Percentiles rank a stretch among this genome's conserved stretches.
Evolutionary conservation across 208 protist species (phyloP).

Genomic region (Crithidia expoeki): DNA sequence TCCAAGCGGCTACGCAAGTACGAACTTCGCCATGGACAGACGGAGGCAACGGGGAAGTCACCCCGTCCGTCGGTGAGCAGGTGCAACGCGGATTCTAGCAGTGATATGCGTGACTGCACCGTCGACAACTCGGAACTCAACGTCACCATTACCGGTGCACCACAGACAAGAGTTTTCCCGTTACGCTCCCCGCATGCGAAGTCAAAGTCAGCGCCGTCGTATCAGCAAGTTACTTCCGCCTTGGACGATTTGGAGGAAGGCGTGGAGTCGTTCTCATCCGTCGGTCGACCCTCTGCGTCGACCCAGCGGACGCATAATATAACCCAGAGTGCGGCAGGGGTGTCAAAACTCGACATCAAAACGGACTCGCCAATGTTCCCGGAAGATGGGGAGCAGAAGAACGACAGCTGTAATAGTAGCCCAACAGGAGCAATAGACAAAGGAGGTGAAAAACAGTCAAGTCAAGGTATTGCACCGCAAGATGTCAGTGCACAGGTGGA

Average conservation of each 20-base stretch:
- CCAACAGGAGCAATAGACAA: background rate
- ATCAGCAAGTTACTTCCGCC: background rate
- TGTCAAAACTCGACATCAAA: too few species aligned
- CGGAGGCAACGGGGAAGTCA: background rate
- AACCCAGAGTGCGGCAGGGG: background rate
- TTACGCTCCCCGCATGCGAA: background rate
- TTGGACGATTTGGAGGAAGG: slow-evolving; percentile 33
- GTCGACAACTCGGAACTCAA: slow-evolving; percentile 36
- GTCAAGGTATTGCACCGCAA: background rate
- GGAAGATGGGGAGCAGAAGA: too few species aligned
- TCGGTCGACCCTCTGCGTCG: background rate
- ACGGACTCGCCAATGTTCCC: too few species aligned
- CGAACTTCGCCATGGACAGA: slow-evolving; percentile 17
- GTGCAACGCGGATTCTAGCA: background rate
- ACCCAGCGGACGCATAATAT: background rate
- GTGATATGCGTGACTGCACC: slow-evolving; percentile 5
- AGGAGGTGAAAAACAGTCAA: background rate
- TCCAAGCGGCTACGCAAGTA: slow-evolving; percentile 47
- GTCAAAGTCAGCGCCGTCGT: background rate
- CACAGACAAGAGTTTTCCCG: background rate
- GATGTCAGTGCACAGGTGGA: slow-evolving; percentile 52
- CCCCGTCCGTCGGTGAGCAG: background rate
- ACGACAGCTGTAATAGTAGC: background rate
- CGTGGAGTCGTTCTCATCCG: background rate
- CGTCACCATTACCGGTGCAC: slow-evolving; percentile 45